A percentile compares a stretch with the other conserved stretches of the same genome.
phyloP scores from a whole-genome alignment of 2,329 filamentous ascomycete species.

The Colletotrichum nymphaeae region DNA sequence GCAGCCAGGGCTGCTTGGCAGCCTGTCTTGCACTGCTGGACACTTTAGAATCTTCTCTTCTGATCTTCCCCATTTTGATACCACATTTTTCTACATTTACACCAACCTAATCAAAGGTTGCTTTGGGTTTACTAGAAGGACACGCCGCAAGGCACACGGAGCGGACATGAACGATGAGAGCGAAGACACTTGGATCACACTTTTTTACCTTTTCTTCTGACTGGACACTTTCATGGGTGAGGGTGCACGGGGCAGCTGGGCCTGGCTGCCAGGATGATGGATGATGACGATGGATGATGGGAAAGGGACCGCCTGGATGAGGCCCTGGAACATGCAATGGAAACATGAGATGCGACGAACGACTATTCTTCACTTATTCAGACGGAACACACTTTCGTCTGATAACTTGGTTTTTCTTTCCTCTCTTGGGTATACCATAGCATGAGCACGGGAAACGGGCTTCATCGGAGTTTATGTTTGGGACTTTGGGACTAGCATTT shows the following conservation, averaged over 20 bases:
- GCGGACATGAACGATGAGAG: conserved; percentile 35
- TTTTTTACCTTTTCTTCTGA: conserved; percentile 8
- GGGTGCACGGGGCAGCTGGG: conserved; percentile 28
- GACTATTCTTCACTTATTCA: conserved; percentile 6
- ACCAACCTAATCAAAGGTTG: conserved; percentile 27
- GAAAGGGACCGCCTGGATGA: conserved; percentile 38
- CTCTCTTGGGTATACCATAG: conserved; percentile 19
- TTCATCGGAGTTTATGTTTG: conserved; percentile 26
- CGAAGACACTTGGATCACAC: conserved; percentile 36
- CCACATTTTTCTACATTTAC: conserved; percentile 43
- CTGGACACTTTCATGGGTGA: conserved; percentile 20
- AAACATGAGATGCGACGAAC: conserved; percentile 34
- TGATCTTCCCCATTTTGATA: conserved; percentile 38
- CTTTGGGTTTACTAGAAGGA: conserved; percentile 33
- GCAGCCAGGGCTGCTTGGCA: conserved; percentile 26
- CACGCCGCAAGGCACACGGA: conserved; percentile 52
- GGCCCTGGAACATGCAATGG: conserved; percentile 22
- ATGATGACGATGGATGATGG: conserved; percentile 28
- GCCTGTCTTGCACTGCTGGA: conserved; percentile 20
- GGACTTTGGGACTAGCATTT: conserved; percentile 33
- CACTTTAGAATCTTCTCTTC: not conserved
- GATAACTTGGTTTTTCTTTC: not conserved
- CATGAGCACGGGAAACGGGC: conserved; percentile 31
- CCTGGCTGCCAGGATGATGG: conserved; percentile 35
- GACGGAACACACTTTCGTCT: conserved; percentile 1